Evolutionary conservation across 345 rosid species (phyloP), one percentile per base, ranked within the genome.

Genomic region (Lepidium aucheri): DNA sequence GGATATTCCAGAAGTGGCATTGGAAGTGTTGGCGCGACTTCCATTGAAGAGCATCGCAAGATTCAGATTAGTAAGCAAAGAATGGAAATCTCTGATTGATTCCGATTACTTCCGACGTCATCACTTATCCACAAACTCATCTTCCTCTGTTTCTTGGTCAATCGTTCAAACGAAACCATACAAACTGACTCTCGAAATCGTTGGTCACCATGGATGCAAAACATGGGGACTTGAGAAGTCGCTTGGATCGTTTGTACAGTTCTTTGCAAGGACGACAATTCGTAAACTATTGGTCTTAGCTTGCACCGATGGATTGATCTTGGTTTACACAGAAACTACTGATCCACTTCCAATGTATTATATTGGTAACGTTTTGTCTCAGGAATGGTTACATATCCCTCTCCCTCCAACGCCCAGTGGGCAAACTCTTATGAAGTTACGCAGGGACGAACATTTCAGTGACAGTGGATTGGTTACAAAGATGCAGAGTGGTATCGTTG

Each of bases 21-120:
- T 69, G 9, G 61, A 52, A 3, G 4, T 70, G 6, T 53, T 70
- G 20, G 1, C 11, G 3, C 18, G 74, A 8, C 22, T 42, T 12
- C 47, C 74, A 22, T 17, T 69, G 14, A 60, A 51, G 55, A 51
- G 2, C 62, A 52, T 69, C 3, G 74, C 74, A 4, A 52, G 54
- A 33, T 52, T 51, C 38, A 42, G 53, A 59, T 10, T 17, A 6
- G 11, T 70, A 13, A 14, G 40, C 24, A 53, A 17, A 70, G 40
- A 53, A 15, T 70, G 62, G 68, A 70, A 8, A 43, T 20, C 53
- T 1, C 45, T 70, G 0, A 13, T 61, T 12, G 74, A 61, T 13
- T 61, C 74, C 10, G 39, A 43, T 10, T 51, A 9, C 67, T 70
- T 61, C 32, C 6, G 74, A 33, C 30, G 42, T 20, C 30, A 10